phyloP scores from a whole-genome alignment of 2,329 filamentous ascomycete species.

The Apiospora koreana region DNA sequence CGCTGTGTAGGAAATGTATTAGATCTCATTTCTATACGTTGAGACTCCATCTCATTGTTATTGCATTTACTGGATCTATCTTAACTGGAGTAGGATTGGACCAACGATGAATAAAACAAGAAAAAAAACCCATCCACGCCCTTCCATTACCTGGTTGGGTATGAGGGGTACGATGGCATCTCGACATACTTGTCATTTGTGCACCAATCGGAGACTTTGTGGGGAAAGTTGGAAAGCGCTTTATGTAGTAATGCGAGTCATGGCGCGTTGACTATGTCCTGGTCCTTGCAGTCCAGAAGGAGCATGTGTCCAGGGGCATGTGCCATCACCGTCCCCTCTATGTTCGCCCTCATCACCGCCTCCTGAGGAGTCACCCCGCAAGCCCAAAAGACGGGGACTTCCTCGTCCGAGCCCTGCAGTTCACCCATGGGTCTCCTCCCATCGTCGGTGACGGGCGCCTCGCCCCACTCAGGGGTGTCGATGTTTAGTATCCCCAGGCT shows the following conservation, averaged over 20 bases:
- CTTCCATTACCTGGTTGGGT: neutral
- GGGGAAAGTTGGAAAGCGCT: neutral
- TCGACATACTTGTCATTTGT: neutral
- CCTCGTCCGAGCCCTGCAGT: conserved; percentile 36
- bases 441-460: conserved; percentile 42
- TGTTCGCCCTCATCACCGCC: conserved; percentile 56
- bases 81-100: neutral
- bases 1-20: neutral
- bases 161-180: neutral
- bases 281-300: conserved; percentile 52
- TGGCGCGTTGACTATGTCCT: conserved; percentile 32
- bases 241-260: neutral
- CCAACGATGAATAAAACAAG: neutral
- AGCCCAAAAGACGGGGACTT: conserved; percentile 62
- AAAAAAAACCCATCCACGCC: neutral
- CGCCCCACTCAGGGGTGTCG: conserved; percentile 57
- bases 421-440: conserved; percentile 38
- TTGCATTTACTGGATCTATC: neutral
- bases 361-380: conserved; percentile 69
- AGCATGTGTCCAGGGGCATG: conserved; percentile 66
- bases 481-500: conserved; percentile 57
- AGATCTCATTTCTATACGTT: neutral
- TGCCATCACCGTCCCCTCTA: conserved; percentile 59
- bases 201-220: neutral
- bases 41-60: no score